Conservation (phyloP, 2,329 filamentous ascomycete genomes). For the Lasiodiplodia sp. region DNA sequence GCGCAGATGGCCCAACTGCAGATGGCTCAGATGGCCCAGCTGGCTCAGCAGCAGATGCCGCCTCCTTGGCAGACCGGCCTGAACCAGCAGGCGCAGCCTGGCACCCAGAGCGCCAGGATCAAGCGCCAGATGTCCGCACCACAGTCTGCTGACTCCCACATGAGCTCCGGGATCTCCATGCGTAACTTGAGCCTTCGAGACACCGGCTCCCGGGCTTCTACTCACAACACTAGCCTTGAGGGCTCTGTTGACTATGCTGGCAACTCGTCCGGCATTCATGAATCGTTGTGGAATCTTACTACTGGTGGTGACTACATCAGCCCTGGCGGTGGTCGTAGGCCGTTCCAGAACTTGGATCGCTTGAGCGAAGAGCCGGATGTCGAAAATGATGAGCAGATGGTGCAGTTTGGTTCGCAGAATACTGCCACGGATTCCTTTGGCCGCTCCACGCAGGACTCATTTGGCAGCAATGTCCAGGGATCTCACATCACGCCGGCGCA, state of each 20-base stretch:
- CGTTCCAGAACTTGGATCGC: not conserved
- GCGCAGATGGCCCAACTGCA: not conserved
- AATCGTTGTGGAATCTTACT: not conserved
- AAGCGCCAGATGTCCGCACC: not conserved
- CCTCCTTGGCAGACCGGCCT: not conserved
- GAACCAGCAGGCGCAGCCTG: not conserved
- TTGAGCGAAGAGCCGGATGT: not conserved
- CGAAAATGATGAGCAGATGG: not conserved
- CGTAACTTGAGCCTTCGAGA: not conserved
- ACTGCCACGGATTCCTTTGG: not conserved
- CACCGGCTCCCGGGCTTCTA: not conserved
- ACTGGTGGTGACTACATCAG: not conserved
- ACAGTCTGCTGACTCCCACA: not conserved
- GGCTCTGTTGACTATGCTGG: not conserved
- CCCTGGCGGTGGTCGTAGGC: not conserved
- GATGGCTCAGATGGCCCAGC: no score
- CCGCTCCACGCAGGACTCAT: conserved; percentile 1
- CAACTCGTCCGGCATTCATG: not conserved
- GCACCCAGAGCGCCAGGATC: not conserved
- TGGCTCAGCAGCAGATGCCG: not conserved
- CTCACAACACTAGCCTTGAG: not conserved
- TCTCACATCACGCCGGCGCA: not conserved
- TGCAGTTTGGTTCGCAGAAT: not conserved
- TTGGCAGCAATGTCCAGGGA: conserved; percentile 1
- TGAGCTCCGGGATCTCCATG: not conserved